Percentiles rank a stretch among this genome's conserved stretches.
phyloP scores from a whole-genome alignment of 192 early-diverging fungal genomes.

The Backusella mclennaniae region DNA sequence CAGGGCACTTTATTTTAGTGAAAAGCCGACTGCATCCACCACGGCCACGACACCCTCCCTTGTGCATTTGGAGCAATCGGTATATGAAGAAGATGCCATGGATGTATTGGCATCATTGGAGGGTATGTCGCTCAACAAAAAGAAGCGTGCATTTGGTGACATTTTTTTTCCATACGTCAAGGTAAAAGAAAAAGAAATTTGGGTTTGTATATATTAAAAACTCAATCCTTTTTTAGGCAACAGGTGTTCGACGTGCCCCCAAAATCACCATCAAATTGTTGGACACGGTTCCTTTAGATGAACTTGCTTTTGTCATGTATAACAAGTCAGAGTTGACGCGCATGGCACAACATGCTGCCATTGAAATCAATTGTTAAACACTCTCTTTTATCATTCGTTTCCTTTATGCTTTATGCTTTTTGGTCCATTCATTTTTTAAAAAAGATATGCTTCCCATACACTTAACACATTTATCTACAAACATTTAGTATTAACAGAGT shows the following conservation, averaged over 20 bases:
- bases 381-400: not conserved
- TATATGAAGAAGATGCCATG: not conserved
- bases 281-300: constrained; percentile 28
- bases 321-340: constrained; percentile 4
- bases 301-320: constrained; percentile 37
- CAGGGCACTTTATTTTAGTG: constrained; percentile 18
- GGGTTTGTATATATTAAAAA: too few species aligned
- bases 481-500: not conserved
- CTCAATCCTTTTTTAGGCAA: constrained; percentile 11
- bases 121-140: constrained; percentile 15
- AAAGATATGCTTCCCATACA: not conserved
- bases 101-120: constrained; percentile 16
- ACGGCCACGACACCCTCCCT: not conserved
- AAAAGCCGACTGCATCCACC: not conserved
- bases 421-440: not conserved
- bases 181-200: constrained; percentile 11
- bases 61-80: not conserved
- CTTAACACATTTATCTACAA: not conserved
- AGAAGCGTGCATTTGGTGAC: constrained; percentile 38
- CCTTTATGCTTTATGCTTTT: not conserved
- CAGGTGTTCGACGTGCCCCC: constrained; percentile 31
- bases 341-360: not conserved
- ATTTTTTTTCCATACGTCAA: constrained; percentile 36
- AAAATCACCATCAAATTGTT: constrained; percentile 40
- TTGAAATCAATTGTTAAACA: not conserved